phyloP scores from a whole-genome alignment of 1,139 yeast genomes.

The Saccharomyces hybrid region DNA sequence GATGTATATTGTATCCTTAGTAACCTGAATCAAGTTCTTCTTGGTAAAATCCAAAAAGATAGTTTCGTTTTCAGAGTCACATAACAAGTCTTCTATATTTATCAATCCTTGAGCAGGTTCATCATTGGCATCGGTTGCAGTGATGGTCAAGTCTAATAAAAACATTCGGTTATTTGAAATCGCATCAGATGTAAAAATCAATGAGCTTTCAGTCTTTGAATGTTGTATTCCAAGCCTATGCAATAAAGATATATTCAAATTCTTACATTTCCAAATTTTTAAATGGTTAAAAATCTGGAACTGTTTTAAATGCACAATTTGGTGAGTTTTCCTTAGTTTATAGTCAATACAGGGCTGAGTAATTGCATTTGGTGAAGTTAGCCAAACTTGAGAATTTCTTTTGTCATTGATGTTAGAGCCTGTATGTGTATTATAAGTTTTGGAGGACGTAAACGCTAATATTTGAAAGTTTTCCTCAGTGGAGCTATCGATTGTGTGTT shows the following conservation, averaged over 20 bases:
- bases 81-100: constrained; percentile 18
- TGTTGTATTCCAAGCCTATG: not conserved
- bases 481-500: constrained; percentile 19
- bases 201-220: not conserved
- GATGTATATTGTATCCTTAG: constrained; percentile 8
- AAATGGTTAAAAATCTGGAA: constrained; percentile 10
- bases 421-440: not conserved
- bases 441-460: constrained; percentile 6
- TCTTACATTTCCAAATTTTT: not conserved
- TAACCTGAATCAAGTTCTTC: constrained; percentile 14
- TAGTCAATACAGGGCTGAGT: constrained; percentile 11
- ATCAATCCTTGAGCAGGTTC: constrained; percentile 6
- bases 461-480: constrained; percentile 13
- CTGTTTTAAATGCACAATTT: constrained; percentile 9
- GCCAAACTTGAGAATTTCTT: constrained; percentile 13
- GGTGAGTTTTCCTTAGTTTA: constrained; percentile 10
- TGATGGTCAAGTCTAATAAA: not conserved
- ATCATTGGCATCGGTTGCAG: not conserved
- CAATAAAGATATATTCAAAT: not conserved
- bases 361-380: constrained; percentile 15
- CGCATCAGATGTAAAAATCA: not conserved
- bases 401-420: constrained; percentile 4
- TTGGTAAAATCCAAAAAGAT: constrained; percentile 10
- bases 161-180: not conserved
- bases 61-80: constrained; percentile 8